These are phyloP conservation scores for Ophiostoma perfectum DNA, from an alignment of 2,329 filamentous ascomycete species.

Conservation along the genomic window DNA sequence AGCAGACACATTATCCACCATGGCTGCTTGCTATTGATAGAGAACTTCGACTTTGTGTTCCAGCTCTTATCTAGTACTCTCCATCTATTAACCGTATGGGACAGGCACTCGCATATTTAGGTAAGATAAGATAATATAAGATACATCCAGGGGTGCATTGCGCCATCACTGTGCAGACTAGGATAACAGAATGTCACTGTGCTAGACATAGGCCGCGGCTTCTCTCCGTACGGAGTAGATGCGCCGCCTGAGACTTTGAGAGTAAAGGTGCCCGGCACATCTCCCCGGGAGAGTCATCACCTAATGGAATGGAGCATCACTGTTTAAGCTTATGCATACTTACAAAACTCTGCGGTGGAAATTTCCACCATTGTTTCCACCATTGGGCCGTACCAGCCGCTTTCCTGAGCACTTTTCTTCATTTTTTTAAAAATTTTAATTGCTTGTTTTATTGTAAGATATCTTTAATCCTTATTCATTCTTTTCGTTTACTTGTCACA, in stretches of 20 bases:
- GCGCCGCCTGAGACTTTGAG: background rate
- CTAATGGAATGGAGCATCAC: too few species aligned
- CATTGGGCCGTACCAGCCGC: background rate
- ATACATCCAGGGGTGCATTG: background rate
- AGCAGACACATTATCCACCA: background rate
- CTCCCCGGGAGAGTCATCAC: too few species aligned
- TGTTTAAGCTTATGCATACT: background rate
- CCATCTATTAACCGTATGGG: background rate
- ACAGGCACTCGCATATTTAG: too few species aligned
- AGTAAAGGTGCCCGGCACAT: too few species aligned
- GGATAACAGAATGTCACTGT: background rate
- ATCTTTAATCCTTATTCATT: background rate
- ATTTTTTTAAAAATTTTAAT: background rate
- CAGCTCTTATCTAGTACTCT: background rate
- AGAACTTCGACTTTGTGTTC: background rate
- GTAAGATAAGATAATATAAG: too few species aligned
- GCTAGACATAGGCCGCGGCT: background rate
- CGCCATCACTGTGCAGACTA: background rate
- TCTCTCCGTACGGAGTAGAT: background rate
- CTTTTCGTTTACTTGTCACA: background rate
- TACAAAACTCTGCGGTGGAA: constrained; percentile 16
- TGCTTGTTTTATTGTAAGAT: too few species aligned
- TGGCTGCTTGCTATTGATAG: background rate
- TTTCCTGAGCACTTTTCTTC: background rate
- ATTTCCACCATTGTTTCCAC: constrained; percentile 9